Conservation (phyloP, 2,329 filamentous ascomycete genomes). For the Tolypocladium ovalisporum region DNA sequence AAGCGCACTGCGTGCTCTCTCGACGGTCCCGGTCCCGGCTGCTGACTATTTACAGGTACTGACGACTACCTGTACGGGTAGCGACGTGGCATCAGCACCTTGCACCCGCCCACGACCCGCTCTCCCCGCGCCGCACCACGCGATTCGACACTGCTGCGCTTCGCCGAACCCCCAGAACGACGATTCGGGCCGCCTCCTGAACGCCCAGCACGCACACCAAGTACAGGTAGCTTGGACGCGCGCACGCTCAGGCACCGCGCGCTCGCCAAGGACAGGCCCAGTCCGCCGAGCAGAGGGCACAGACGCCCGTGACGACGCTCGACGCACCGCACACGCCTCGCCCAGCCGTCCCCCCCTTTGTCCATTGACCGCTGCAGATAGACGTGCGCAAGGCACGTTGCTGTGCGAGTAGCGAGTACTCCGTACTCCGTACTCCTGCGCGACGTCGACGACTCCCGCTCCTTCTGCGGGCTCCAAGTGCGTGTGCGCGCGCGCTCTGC, state of each 20-base stretch:
- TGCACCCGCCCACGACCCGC: neutral
- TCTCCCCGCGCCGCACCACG: neutral
- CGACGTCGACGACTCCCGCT: neutral
- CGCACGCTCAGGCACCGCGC: too few relatives aligned
- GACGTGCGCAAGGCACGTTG: neutral
- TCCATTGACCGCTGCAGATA: neutral
- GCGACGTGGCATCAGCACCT: neutral
- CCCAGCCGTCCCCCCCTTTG: neutral
- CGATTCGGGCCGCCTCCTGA: neutral
- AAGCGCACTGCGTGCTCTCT: neutral
- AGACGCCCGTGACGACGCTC: neutral
- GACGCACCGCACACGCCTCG: neutral
- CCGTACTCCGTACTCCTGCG: too few relatives aligned
- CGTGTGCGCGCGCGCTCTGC: neutral
- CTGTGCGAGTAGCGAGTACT: too few relatives aligned
- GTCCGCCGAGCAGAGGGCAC: too few relatives aligned
- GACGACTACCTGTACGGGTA: neutral
- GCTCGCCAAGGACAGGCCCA: too few relatives aligned
- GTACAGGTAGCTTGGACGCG: neutral
- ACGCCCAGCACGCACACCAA: neutral
- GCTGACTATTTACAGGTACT: too few relatives aligned
- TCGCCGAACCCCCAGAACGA: neutral
- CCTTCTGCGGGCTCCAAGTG: too few relatives aligned
- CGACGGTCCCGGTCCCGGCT: too few relatives aligned
- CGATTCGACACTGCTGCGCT: neutral